A percentile compares a stretch with the other conserved stretches of the same genome.
phyloP scores from a whole-genome alignment of 345 rosid species.

The Syzygium grande region DNA sequence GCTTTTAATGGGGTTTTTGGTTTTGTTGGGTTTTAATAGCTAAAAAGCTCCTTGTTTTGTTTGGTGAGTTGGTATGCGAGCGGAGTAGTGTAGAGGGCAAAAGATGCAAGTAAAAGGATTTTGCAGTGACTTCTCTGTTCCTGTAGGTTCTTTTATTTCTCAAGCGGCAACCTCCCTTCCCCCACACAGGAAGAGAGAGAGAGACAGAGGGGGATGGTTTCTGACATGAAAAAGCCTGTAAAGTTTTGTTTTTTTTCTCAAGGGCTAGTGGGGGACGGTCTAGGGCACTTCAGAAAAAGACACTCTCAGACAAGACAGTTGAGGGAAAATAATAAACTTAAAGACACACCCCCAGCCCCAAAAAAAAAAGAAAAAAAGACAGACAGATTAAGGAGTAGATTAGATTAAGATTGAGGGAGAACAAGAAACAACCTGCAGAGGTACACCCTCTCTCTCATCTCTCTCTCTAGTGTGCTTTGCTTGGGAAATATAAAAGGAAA shows the following conservation, averaged over 20 bases:
- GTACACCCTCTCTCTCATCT: background rate
- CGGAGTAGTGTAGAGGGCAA: background rate
- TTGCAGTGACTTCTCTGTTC: background rate
- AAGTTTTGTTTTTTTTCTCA: conserved; percentile 22
- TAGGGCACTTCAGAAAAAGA: conserved; percentile 43
- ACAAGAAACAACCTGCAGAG: conserved; percentile 30
- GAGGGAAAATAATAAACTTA: conserved; percentile 14
- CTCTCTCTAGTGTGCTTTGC: background rate
- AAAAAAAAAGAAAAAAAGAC: background rate
- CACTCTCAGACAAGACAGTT: conserved; percentile 63
- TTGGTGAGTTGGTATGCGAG: background rate
- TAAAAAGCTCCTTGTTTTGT: background rate
- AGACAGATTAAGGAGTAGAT: background rate
- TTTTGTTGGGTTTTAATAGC: background rate
- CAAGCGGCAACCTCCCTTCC: background rate
- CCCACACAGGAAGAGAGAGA: background rate
- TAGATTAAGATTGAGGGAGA: background rate
- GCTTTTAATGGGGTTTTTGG: background rate
- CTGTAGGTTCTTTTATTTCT: background rate
- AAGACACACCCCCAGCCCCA: background rate
- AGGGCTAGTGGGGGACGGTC: conserved; percentile 33
- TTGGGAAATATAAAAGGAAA: conserved; percentile 18
- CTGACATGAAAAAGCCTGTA: conserved; percentile 55
- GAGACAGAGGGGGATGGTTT: background rate
- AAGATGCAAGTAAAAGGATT: background rate